Base-by-base conservation (phyloP, 1,284 basidiomycete species). In the Cutaneotrichosporon curvatum region DNA sequence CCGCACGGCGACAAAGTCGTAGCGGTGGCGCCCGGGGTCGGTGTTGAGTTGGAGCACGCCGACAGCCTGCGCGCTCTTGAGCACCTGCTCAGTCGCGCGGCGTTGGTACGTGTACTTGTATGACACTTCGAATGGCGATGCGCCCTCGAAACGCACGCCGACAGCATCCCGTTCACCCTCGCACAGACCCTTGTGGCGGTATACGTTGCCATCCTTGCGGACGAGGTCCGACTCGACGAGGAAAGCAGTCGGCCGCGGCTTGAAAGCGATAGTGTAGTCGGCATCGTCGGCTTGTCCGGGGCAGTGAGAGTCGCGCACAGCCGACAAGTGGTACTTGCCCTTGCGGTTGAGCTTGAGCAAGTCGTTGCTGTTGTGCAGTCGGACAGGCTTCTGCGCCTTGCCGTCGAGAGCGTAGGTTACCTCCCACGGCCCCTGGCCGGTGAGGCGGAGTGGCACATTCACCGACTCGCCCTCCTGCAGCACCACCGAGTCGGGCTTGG, bases 401-500 rank as follows among this genome's bases (percentile, higher is more conserved):
- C 78, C 79, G 30, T 73, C 67, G 33, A 75, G 76, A 28, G 78
- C 77, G 71, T 94, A 96, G 53, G 79, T 81, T 45, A 97, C 69
- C 19, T 74, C 75, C 94, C 90, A 95, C 4, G 90, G 87, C 84
- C 81, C 82, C 65, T 90, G 84, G 11, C 90, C 91, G 30, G 87
- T 90, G 40, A 96, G 73, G 30, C 88, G 79, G 48, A 94, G 70
- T 16, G 88, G 87, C 7, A 92, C 75, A 20, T 74, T 78, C 0
- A 82, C 83, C 35, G 74, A 72, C 50, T 87, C 82, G 36, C 84
- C 80, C 59, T 94, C 84, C n/a, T 88, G 76, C 34, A 91, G 78
- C 4, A 81, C 79, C 8, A 83, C 70, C 35, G 77, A 76, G 8
- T 81, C 78, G 51, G 78, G 73, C 60, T 61, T 63, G 2, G 62